Evolutionary conservation across 2,329 filamentous ascomycete species (phyloP).

Genomic region (Capronia coronata): DNA sequence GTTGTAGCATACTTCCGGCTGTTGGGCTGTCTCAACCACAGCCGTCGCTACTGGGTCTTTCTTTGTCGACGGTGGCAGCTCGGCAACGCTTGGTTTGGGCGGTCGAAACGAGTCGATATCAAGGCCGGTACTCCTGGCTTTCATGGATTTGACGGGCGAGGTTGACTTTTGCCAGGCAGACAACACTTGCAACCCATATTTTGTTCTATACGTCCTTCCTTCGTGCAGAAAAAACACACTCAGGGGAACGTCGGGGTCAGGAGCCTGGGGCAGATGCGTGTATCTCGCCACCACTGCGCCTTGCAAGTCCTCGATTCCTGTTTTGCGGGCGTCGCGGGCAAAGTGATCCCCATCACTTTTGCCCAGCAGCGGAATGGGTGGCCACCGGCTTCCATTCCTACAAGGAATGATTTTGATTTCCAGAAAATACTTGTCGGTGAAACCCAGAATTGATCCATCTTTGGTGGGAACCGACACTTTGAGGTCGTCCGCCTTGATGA

Average conservation of each 20-base stretch:
- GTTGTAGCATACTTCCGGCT: slow-evolving; percentile 16
- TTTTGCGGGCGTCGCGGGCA: slow-evolving; percentile 17
- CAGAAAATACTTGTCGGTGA: slow-evolving; percentile 28
- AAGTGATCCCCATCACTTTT: slow-evolving; percentile 27
- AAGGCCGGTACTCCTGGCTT: slow-evolving; percentile 3
- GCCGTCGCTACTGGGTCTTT: not conserved
- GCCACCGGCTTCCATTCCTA: slow-evolving; percentile 19
- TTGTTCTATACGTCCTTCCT: slow-evolving; percentile 24
- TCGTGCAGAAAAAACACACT: slow-evolving; percentile 26
- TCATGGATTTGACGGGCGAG: not conserved
- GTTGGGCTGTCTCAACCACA: not conserved
- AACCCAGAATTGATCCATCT: slow-evolving; percentile 8
- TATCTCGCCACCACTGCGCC: slow-evolving; percentile 27
- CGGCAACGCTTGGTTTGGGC: not conserved
- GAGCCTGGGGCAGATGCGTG: slow-evolving; percentile 22
- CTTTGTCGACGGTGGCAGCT: not conserved
- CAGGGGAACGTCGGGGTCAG: slow-evolving; percentile 21
- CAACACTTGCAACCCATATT: slow-evolving; percentile 27
- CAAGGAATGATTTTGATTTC: slow-evolving; percentile 29
- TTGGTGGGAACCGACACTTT: slow-evolving; percentile 14
- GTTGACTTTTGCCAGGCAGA: slow-evolving; percentile 19
- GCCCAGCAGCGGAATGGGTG: slow-evolving; percentile 26
- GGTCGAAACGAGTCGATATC: slow-evolving; percentile 14
- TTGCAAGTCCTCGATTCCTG: slow-evolving; percentile 19
- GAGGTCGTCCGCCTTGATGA: slow-evolving; percentile 20